Evolutionary conservation across 2,329 filamentous ascomycete genomes (phyloP).

Genomic region (Trichoderma sp.): DNA sequence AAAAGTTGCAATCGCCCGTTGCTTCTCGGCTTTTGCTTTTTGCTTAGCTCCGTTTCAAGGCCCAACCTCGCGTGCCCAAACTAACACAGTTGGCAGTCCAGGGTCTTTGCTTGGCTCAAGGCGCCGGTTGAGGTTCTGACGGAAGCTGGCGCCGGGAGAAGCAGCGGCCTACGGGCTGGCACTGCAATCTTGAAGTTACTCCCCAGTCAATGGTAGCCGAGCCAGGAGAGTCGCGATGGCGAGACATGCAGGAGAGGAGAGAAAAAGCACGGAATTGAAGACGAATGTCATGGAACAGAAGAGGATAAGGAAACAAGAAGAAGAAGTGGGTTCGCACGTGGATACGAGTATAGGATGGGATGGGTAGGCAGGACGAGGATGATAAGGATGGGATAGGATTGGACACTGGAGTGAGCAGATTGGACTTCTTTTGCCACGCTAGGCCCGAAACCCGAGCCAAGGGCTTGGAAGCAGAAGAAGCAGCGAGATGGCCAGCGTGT

Average conservation of each 20-base stretch:
- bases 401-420: background rate
- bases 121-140: conserved; percentile 1
- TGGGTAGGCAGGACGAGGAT: background rate
- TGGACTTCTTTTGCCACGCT: background rate
- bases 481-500: background rate
- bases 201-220: conserved; percentile 19
- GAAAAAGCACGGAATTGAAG: background rate
- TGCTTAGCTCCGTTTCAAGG: conserved; percentile 9
- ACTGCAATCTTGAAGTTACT: conserved; percentile 8
- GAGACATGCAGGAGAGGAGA: conserved; percentile 18
- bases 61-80: background rate
- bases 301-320: background rate
- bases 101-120: conserved; percentile 11
- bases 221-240: conserved; percentile 14
- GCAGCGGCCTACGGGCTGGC: conserved; percentile 18
- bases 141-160: conserved; percentile 13
- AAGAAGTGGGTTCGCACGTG: conserved; percentile 16
- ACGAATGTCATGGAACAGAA: background rate
- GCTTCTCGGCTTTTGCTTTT: background rate
- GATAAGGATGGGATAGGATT: conserved; percentile 11
- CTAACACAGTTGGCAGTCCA: background rate
- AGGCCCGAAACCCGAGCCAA: conserved; percentile 10
- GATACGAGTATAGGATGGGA: background rate
- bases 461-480: background rate
- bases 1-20: background rate